Base-by-base conservation (phyloP, 2,329 filamentous ascomycete species). In the Colletotrichum liaoningense region DNA sequence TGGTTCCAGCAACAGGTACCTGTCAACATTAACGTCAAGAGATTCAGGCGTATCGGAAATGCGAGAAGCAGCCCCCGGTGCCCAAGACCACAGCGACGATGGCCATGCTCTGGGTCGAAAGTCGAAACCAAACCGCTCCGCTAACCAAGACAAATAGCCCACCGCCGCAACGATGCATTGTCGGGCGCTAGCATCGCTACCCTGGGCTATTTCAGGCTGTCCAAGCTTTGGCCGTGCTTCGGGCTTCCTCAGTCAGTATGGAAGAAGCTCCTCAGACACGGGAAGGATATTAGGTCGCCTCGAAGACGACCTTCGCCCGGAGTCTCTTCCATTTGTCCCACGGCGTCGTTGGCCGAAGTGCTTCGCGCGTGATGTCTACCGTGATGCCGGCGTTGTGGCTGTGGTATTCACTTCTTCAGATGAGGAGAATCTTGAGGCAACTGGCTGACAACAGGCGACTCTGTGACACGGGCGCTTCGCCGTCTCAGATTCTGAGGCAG, bases 201-300 rank as follows among this genome's bases (percentile, higher is more conserved):
- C 59, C 59, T 24, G 69, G 33, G 26, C 59, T 60, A 65, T 69
- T 72, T 70, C 66, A 64, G 70, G 70, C 24, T 42, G 65, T 58
- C 58, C 58, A 58, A 54, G 19, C 57, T 30, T 30, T 52, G 59
- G 26, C 59, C 42, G 54, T 64, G 65, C 59, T 42, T 30, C 42
- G 54, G 59, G 65, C 59, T 42, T 30, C 57, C 26, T n/a, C 54
- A 46, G 46, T 19, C 35, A 38, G 12, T 38, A 12, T 42, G 87
- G 54, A 86, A 89, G 52, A 84, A 86, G 2, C 86, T 91, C 1
- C 86, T 97, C n/a, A 86, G 88, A 55, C 30, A 88, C 97, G 7
- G 92, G 93, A 7, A 90, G 88, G 63, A 95, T 97, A 26, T 84
- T 98, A 6, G 83, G 88, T 8, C 88, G 94, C 71, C 33, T 46